Base-by-base conservation (phyloP, 1,284 basidiomycete genomes). In the Apiotrichum montevideense region DNA sequence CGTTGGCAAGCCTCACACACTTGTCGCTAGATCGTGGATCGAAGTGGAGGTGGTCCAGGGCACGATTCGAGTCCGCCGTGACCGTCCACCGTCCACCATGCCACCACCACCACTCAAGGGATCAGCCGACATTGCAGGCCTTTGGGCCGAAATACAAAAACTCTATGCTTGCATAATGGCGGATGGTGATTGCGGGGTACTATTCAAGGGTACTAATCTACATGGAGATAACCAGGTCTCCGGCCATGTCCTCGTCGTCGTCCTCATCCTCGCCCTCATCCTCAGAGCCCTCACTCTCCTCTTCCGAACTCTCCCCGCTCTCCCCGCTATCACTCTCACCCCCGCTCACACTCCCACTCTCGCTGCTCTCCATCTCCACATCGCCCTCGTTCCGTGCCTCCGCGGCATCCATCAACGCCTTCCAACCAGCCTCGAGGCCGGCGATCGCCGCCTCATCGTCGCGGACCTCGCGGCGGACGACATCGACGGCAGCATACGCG, bases 401-500 rank as follows among this genome's bases (percentile, higher is more conserved):
- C 13, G 51, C 56, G 35, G 56, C 60, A 33, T 58, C 54, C 5
- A 69, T 48, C 3, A 63, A 50, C 39, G 14, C 42, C 57, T 52
- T 59, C 64, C 63, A 64, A 7, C 54, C 58, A 11, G 51, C 46
- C 51, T 74, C 70, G 35, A 69, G 42, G 39, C 59, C 56, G 32
- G 46, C 50, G n/a, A 29, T 15, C 33, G 55, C 58, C 1, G 35
- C 58, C 21, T 50, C 57, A 11, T 55, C 63, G 9, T 52, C 59
- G 13, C 60, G 56, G 21, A 67, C 63, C 55, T 67, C 70, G 33
- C 57, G 57, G 57, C 61, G 64, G 5, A 63, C 61, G 7, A 60
- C 60, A 33, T 68, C 66, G n/a, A 68, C 62, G 9, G 63, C 58
- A 21, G 57, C 52, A 37, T 53, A 49, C 9, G 70, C 71, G 7